Evolutionary conservation across 2,329 filamentous ascomycete genomes (phyloP).

Genomic region (Dactylellina sp.): DNA sequence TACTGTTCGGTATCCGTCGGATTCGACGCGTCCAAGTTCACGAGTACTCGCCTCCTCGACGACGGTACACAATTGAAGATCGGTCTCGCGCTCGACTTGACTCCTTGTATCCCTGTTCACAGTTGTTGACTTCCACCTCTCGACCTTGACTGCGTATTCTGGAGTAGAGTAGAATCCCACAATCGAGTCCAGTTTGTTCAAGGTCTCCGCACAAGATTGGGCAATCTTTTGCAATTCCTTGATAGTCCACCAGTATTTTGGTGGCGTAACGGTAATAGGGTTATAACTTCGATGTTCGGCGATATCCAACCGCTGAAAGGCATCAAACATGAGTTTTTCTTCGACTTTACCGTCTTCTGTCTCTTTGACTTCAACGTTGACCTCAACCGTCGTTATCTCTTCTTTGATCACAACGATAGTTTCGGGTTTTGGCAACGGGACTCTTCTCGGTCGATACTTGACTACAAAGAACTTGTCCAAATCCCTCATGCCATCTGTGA

Average conservation of each 20-base stretch:
- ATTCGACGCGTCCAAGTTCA: slow-evolving; percentile 31
- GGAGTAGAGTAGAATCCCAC: slow-evolving; percentile 22
- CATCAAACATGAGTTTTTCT: slow-evolving; percentile 42
- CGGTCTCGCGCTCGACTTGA: slow-evolving; percentile 30
- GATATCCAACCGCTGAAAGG: slow-evolving; percentile 36
- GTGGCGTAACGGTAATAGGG: slow-evolving; percentile 18
- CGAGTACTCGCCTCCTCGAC: slow-evolving; percentile 19
- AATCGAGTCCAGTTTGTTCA: slow-evolving; percentile 24
- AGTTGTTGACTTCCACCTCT: slow-evolving; percentile 29
- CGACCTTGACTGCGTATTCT: slow-evolving; percentile 20
- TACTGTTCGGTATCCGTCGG: slow-evolving; percentile 46
- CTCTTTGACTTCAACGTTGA: background rate
- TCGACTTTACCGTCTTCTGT: slow-evolving; percentile 1
- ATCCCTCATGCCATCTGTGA: slow-evolving; percentile 30
- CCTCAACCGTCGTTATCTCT: background rate
- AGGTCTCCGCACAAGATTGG: slow-evolving; percentile 16
- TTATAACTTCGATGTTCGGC: slow-evolving; percentile 30
- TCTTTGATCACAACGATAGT: slow-evolving; percentile 10
- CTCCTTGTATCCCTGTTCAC: slow-evolving; percentile 31
- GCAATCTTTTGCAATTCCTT: slow-evolving; percentile 35
- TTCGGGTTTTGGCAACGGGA: background rate
- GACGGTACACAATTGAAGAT: slow-evolving; percentile 40
- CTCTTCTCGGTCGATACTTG: slow-evolving; percentile 39
- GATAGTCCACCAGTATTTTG: slow-evolving; percentile 23
- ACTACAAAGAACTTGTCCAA: slow-evolving; percentile 41